Conservation (phyloP, 2,329 filamentous ascomycete genomes). For the Tolypocladium sp. region DNA sequence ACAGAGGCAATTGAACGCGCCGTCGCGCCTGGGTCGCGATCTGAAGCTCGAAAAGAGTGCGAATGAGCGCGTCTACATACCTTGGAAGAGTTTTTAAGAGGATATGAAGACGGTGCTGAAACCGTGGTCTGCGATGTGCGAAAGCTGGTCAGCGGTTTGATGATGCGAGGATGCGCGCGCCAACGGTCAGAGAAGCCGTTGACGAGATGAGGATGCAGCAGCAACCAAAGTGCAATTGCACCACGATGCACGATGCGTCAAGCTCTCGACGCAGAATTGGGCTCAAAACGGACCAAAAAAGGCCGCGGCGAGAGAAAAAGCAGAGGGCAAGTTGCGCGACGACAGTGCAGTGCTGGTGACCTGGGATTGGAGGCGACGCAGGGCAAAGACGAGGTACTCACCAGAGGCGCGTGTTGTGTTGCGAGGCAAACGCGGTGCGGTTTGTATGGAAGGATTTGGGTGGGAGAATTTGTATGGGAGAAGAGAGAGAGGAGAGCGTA, state of each 20-base stretch:
- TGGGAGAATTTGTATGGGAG: slow-evolving; percentile 54
- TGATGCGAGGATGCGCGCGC: slow-evolving; percentile 1
- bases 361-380: slow-evolving; percentile 21
- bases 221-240: neutral
- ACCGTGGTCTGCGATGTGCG: slow-evolving; percentile 6
- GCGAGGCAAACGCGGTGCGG: slow-evolving; percentile 29
- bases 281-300: slow-evolving; percentile 5
- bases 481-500: slow-evolving; percentile 36
- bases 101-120: slow-evolving; percentile 14
- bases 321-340: slow-evolving; percentile 4
- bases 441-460: slow-evolving; percentile 45
- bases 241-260: slow-evolving; percentile 8
- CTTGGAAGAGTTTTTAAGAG: slow-evolving; percentile 14
- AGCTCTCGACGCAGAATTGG: neutral
- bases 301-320: slow-evolving; percentile 8
- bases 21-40: neutral
- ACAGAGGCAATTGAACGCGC: slow-evolving; percentile 17
- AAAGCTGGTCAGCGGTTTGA: slow-evolving; percentile 7
- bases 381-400: slow-evolving; percentile 41
- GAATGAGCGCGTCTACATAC: slow-evolving; percentile 23
- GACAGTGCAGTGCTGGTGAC: slow-evolving; percentile 13
- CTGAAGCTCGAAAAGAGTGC: slow-evolving; percentile 24
- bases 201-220: neutral
- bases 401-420: slow-evolving; percentile 32
- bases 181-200: neutral